Percentiles rank a stretch among this genome's conserved stretches.
These are phyloP conservation scores for Colletotrichum chlorophyti DNA, from an alignment of 2,329 filamentous ascomycete species.

Conservation along the genomic window DNA sequence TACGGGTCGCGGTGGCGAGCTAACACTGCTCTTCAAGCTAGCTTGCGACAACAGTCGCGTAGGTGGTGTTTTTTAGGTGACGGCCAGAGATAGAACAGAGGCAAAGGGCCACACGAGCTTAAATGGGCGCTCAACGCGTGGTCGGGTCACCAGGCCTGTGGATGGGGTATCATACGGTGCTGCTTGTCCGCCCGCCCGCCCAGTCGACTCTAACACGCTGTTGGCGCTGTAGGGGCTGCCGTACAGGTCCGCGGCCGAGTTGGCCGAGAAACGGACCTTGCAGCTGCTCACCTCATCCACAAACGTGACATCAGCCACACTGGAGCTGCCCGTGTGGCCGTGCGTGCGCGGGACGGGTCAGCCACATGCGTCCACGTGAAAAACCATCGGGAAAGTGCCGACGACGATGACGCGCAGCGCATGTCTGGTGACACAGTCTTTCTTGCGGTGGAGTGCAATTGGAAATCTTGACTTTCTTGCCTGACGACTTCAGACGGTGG, in stretches of 20 bases:
- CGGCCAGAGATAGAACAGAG: neutral
- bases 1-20: neutral
- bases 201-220: neutral
- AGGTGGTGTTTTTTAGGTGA: neutral
- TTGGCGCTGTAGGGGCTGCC: constrained; percentile 3
- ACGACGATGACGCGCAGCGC: neutral
- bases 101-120: constrained; percentile 12
- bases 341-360: too few relatives aligned
- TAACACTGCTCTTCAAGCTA: neutral
- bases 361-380: constrained; percentile 20
- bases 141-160: constrained; percentile 11
- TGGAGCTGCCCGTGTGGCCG: too few relatives aligned
- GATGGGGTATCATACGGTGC: neutral
- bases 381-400: neutral
- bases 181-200: neutral
- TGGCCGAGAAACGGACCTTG: constrained; percentile 23
- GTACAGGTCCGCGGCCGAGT: constrained; percentile 8
- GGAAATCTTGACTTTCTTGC: neutral
- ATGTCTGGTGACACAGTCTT: constrained; percentile 20
- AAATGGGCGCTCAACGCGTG: constrained; percentile 21
- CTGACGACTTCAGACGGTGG: constrained; percentile 6
- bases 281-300: neutral
- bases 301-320: constrained; percentile 18
- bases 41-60: neutral
- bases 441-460: neutral